Conservation (phyloP, 2,329 filamentous ascomycete species). For the Paecilomyces sp. region DNA sequence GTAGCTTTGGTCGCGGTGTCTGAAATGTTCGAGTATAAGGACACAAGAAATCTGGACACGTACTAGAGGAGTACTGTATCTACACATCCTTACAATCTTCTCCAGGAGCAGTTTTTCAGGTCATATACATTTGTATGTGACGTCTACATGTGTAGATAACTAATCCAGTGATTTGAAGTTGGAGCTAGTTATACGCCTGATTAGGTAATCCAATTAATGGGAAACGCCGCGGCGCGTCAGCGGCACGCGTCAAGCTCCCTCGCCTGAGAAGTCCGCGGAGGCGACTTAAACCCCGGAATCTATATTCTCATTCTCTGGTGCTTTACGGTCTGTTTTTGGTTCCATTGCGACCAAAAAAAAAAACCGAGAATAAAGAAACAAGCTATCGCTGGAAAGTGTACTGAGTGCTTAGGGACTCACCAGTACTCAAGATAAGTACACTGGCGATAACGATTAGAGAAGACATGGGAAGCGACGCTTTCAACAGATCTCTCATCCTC, state of each 20-base stretch:
- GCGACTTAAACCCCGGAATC: not conserved
- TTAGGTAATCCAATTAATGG: conserved; percentile 11
- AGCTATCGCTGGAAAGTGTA: not conserved
- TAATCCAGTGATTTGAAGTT: not conserved
- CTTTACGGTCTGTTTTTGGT: not conserved
- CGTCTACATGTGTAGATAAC: too few relatives aligned
- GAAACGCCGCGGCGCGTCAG: conserved; percentile 15
- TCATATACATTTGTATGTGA: too few relatives aligned
- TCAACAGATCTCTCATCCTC: not conserved
- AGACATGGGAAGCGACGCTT: not conserved
- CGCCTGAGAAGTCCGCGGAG: conserved; percentile 8
- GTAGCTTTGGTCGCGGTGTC: too few relatives aligned
- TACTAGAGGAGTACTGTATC: too few relatives aligned
- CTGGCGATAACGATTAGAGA: not conserved
- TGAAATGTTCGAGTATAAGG: too few relatives aligned
- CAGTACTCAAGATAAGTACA: too few relatives aligned
- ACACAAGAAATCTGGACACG: too few relatives aligned
- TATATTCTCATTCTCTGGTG: not conserved
- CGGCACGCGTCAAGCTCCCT: conserved; percentile 25
- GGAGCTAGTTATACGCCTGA: not conserved
- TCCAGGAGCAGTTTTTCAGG: too few relatives aligned
- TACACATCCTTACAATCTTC: too few relatives aligned
- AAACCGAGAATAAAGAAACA: not conserved
- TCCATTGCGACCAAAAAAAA: not conserved
- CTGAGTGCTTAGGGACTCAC: not conserved